Conservation (phyloP, 2,329 filamentous ascomycete species). For the Xylaria sp. region DNA sequence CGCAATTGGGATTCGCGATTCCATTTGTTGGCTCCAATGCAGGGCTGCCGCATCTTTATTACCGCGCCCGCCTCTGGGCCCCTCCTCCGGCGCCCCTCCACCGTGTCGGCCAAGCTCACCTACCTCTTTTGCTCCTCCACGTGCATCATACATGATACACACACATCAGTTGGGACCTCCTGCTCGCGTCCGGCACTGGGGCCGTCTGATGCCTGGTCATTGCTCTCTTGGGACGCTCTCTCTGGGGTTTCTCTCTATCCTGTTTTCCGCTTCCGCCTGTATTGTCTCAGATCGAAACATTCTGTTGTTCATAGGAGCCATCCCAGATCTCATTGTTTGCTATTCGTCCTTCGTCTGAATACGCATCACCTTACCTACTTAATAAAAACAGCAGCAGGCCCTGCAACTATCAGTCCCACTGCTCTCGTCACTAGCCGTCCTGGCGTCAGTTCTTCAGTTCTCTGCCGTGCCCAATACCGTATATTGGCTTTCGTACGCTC, state of each 20-base stretch:
- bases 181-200: constrained; percentile 30
- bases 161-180: constrained; percentile 25
- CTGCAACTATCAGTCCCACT: constrained; percentile 17
- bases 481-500: constrained; percentile 1
- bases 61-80: background rate
- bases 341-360: background rate
- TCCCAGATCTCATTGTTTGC: background rate
- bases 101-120: constrained; percentile 20
- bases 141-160: constrained; percentile 35
- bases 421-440: background rate
- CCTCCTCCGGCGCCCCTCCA: background rate
- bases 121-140: constrained; percentile 21
- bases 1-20: background rate
- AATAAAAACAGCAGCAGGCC: constrained; percentile 18
- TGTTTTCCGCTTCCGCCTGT: constrained; percentile 2
- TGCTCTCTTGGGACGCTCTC: background rate
- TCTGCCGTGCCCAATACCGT: background rate
- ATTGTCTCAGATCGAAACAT: constrained; percentile 25
- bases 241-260: background rate
- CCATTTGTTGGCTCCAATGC: constrained; percentile 20
- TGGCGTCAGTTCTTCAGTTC: constrained; percentile 6
- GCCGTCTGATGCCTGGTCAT: constrained; percentile 29
- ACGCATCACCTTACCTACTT: constrained; percentile 7
- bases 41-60: constrained; percentile 15
- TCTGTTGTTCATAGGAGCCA: constrained; percentile 4